Evolutionary conservation across 2,329 filamentous ascomycete genomes (phyloP), one percentile per base, ranked within the genome.

Genomic region (Sporothrix globosa): DNA sequence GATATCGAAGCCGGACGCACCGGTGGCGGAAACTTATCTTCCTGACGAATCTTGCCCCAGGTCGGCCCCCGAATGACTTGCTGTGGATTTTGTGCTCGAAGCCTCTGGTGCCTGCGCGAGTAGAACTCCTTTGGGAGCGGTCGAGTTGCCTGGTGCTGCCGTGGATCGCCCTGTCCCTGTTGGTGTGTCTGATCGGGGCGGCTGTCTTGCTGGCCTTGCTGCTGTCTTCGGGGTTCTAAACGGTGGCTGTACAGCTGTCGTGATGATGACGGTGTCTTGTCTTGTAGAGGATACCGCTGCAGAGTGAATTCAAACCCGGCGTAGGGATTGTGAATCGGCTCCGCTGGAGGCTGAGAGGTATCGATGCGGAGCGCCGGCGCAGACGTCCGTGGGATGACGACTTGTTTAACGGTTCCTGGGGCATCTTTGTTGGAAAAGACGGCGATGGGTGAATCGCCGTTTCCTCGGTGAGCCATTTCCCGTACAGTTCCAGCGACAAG

Each of bases 391-490:
- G 67, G 44, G 21, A 4, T n/a, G 24, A 30, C n/a, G n/a, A 21
- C 30, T 14, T 65, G 44, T 17, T 14, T 21, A 27, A 14, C 4
- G 30, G 34, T 14, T 19, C 27, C 58, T 27, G 56, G 9, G 14
- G 41, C 27, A 13, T 14, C 27, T 5, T 27, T 39, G 53, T 60
- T 24, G 53, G 53, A 34, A 21, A 27, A 52, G 24, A 60, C 54
- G 24, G 44, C 27, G n/a, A 21, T 24, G 27, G 19, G 39, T 6
- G 41, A 30, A n/a, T 46, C 9, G 3, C n/a, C 53, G 46, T 68
- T 48, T 44, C 63, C 44, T 19, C 30, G 50, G n/a, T 58, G n/a
- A 13, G 24, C 68, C 70, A 72, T 72, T 46, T 63, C 68, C 7
- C 41, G 27, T 24, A 60, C 41, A 50, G 54, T 52, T 65, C 70